Evolutionary conservation across 139 green algal species (phyloP), one percentile per base, ranked within the genome.

Genomic region (Picochlorum sp.): DNA sequence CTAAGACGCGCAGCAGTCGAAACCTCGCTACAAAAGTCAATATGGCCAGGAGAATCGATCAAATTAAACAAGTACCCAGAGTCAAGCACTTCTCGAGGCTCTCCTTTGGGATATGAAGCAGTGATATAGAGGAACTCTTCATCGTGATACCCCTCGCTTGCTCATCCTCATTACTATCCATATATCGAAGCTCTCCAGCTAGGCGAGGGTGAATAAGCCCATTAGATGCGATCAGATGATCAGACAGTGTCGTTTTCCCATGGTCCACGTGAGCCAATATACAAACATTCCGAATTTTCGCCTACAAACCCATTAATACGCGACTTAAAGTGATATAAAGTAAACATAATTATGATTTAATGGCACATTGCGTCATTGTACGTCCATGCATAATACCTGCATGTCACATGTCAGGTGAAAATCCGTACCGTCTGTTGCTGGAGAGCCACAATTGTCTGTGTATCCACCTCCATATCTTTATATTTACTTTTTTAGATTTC

Each of bases 221-320:
- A 66, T 98, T 98, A 26, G 83, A 86, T 3, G 87, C 92, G 24
- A 99, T 96, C 14, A 99, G 78, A 72, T 92, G 81, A 69, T 99
- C 94, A 1, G 81, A 86, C 47, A 99, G 73, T 9, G 90, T 99
- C 1, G 94, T 99, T 76, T 99, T 99, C 57, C 94, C 94, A 79
- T 99, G 94, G 73, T 99, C 94, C 6, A 99, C 94, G 61, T 99
- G 94, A 11, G 94, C 94, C 57, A 99, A 77, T 65, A 99, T 89
- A 76, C 94, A 98, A 47, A 99, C 83, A 63, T 99, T 98, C 20
- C 94, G 75, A 14, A 98, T 83, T 8, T 84, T 77, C 9, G 84
- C 84, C 88, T 95, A 81, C 8, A 24, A 9, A 61, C 14, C 34
- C 7, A 41, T 45, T 4, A 45, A 14, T 41, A 57, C 45, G 16